These are phyloP conservation scores for Fusarium dimerum DNA, from an alignment of 2,329 filamentous ascomycete species.

Conservation along the genomic window DNA sequence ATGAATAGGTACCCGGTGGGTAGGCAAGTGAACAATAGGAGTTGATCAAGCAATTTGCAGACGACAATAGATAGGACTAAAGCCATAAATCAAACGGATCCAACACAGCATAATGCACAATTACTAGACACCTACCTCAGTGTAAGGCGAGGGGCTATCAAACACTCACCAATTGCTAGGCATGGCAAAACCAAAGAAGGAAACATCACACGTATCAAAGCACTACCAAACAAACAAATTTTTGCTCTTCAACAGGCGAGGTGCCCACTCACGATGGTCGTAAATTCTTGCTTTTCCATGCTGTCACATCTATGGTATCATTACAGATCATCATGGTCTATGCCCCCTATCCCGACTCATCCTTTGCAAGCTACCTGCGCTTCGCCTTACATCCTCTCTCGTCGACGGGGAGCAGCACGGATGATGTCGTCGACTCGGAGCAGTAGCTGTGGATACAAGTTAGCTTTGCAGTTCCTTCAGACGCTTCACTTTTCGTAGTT, in stretches of 20 bases:
- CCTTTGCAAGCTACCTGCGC: constrained; percentile 18
- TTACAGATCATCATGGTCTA: constrained; percentile 39
- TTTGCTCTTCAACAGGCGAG: constrained; percentile 19
- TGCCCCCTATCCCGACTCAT: constrained; percentile 25
- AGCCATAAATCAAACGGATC: background rate
- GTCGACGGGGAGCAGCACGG: constrained; percentile 75
- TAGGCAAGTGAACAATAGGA: background rate
- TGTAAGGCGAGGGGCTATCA: too few relatives aligned
- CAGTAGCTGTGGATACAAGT: constrained; percentile 62
- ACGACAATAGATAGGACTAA: too few relatives aligned
- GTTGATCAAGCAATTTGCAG: background rate
- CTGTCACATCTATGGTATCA: constrained; percentile 40
- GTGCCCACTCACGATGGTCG: constrained; percentile 26
- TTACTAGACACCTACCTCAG: too few relatives aligned
- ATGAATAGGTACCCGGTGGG: background rate
- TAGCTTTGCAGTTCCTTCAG: constrained; percentile 10
- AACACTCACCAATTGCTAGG: too few relatives aligned
- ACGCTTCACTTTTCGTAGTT: too few relatives aligned
- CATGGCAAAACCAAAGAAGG: too few relatives aligned
- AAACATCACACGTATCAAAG: background rate
- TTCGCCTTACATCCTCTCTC: constrained; percentile 40
- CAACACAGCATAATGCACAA: too few relatives aligned
- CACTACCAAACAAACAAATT: background rate
- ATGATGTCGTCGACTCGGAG: constrained; percentile 98
- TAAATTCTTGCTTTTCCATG: constrained; percentile 30